These are phyloP conservation scores for Zizania latifolia DNA, from an alignment of 176 grass and related monocot genomes.

Conservation along the genomic window DNA sequence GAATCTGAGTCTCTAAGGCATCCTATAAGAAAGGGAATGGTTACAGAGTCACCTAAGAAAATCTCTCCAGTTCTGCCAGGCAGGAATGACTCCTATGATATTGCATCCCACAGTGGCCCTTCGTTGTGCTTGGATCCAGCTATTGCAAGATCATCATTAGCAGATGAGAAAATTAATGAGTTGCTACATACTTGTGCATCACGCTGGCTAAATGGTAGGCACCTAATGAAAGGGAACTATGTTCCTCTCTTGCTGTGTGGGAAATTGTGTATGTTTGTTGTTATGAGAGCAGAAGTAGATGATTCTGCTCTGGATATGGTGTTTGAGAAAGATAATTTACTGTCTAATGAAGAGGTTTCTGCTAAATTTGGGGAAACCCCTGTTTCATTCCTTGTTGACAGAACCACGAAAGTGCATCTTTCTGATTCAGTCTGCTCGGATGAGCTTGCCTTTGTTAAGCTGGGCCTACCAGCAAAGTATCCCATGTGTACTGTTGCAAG, in stretches of 20 bases:
- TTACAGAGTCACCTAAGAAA: conserved; percentile 40
- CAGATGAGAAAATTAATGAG: conserved; percentile 67
- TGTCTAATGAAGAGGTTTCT: conserved; percentile 16
- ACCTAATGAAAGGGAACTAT: conserved; percentile 73
- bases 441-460: conserved; percentile 22
- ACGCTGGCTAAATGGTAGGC: conserved; percentile 60
- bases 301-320: conserved; percentile 15
- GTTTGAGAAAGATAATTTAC: conserved; percentile 23
- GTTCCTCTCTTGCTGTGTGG: conserved; percentile 59
- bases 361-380: not conserved
- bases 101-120: conserved; percentile 31
- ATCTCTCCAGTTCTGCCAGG: conserved; percentile 22
- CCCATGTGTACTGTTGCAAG: not conserved
- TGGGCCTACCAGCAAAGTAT: conserved; percentile 7
- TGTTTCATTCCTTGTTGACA: conserved; percentile 36
- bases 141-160: conserved; percentile 51
- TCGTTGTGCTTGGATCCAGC: conserved; percentile 43
- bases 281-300: conserved; percentile 44
- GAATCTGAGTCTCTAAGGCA: not conserved
- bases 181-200: conserved; percentile 56
- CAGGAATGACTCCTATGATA: conserved; percentile 29
- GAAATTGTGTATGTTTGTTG: conserved; percentile 54
- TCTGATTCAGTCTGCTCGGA: conserved; percentile 34
- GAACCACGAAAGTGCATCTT: conserved; percentile 59
- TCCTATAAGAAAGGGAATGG: conserved; percentile 22